Percentiles rank a stretch among this genome's conserved stretches.
These are phyloP conservation scores for Claviceps sp. DNA, from an alignment of 2,329 filamentous ascomycete species.

Conservation along the genomic window DNA sequence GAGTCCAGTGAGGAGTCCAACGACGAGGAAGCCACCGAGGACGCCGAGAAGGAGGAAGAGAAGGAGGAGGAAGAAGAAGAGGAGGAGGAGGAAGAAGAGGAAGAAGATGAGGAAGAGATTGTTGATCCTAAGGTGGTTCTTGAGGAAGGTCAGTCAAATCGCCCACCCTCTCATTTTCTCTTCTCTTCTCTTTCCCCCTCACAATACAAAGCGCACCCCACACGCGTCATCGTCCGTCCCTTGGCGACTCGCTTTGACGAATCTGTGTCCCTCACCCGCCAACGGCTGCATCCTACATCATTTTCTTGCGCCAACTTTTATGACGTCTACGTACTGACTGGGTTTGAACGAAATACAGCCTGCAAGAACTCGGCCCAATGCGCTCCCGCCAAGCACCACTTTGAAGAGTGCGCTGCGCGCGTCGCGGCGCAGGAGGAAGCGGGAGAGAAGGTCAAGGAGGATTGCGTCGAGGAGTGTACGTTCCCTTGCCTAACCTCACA, in stretches of 20 bases:
- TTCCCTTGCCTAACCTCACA: constrained; percentile 12
- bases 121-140: constrained; percentile 78
- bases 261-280: background rate
- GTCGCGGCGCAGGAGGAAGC: constrained; percentile 54
- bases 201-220: background rate
- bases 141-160: constrained; percentile 67
- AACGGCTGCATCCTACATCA: background rate
- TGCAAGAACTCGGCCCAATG: constrained; percentile 81
- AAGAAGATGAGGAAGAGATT: constrained; percentile 71
- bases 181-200: background rate
- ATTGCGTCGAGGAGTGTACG: constrained; percentile 99
- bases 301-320: background rate
- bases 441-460: constrained; percentile 65
- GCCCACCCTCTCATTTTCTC: background rate
- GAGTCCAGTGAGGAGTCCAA: constrained; percentile 12
- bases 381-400: constrained; percentile 88
- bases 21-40: constrained; percentile 25
- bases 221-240: background rate
- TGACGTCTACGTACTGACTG: constrained; percentile 9
- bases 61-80: constrained; percentile 43
- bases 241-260: constrained; percentile 2
- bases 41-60: constrained; percentile 35
- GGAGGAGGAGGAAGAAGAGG: constrained; percentile 57
- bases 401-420: constrained; percentile 93
- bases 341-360: constrained; percentile 42